Base-by-base conservation (phyloP, 2,329 filamentous ascomycete species). In the Thielaviopsis euricoi region DNA sequence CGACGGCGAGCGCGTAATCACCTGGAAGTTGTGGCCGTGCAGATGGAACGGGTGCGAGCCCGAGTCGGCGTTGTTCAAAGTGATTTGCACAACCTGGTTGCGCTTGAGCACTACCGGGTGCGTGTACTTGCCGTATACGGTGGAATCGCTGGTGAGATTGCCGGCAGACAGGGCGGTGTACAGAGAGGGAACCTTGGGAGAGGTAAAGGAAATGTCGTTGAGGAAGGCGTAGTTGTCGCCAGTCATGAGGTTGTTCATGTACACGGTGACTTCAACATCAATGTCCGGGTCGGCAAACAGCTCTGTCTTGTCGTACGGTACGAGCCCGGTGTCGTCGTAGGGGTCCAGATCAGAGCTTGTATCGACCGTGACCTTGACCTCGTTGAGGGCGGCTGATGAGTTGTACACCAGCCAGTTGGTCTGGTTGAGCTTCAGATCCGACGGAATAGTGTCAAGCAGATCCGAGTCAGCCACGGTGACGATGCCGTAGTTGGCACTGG, bases 181-280 rank as follows among this genome's bases (percentile, higher is more conserved):
- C 0, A 87, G 71, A 0, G 81, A 80, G 0, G 84, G 85, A 0
- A 86, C 82, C 66, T 85, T 82, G 21, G 80, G 83, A 1, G 69
- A 60, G 4, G 78, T 74, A 63, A 85, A 87, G 21, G 81, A 83
- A 58, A 83, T 74, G 65, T 81, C 78, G 68, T 86, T 86, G 66
- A 80, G 72, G 62, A 78, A 77, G 53, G 74, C 77, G 62, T 83
- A 83, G 64, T 69, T 73, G 22, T 74, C 73, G 5, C 81, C 80
- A 54, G 83, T 73, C 17, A 71, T 71, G 3, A 82, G 71, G 53
- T 78, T 77, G 61, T 76, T 71, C 73, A 80, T 80, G 56, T 66
- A 65, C n/a, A 76, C 67, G 53, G 64, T 67, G 6, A 83, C 70
- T 1, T 71, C 74, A 52, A 83, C 69, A 2, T 73, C 70, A 59